A percentile compares a stretch with the other conserved stretches of the same genome.
phyloP scores from a whole-genome alignment of 768 basidiomycete genomes.

The Thelephora ganbajun region DNA sequence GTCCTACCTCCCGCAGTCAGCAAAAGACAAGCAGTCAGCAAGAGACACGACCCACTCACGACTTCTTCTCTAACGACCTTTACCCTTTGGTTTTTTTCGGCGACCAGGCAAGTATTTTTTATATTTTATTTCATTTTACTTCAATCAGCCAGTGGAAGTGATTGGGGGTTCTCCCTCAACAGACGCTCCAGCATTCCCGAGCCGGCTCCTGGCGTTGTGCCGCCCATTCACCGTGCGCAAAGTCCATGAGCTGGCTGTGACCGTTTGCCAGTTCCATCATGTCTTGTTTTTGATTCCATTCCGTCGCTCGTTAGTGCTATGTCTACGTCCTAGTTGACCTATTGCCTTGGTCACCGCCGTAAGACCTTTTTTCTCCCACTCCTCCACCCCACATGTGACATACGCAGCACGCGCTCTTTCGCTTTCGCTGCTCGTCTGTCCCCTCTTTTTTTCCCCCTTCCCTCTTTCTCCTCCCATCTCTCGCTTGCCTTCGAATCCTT shows the following conservation, averaged over 20 bases:
- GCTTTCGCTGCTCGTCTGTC: background rate
- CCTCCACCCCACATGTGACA: conserved; percentile 1
- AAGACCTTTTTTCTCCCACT: conserved; percentile 10
- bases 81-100: too few relatives aligned
- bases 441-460: background rate
- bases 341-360: background rate
- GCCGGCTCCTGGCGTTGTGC: background rate
- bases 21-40: too few relatives aligned
- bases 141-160: too few relatives aligned
- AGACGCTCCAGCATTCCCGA: background rate
- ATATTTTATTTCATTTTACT: too few relatives aligned
- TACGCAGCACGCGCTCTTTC: background rate
- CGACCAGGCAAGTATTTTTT: too few relatives aligned
- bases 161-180: background rate
- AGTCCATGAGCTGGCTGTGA: background rate
- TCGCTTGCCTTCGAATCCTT: background rate
- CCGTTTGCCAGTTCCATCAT: background rate
- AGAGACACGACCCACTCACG: too few relatives aligned
- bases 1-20: too few relatives aligned
- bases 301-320: background rate
- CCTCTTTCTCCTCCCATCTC: background rate
- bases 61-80: too few relatives aligned
- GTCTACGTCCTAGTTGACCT: background rate
- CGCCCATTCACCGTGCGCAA: background rate
- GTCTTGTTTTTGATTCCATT: background rate